phyloP scores from a whole-genome alignment of 2,329 filamentous ascomycete species.

The Diaporthe citrichinensis region DNA sequence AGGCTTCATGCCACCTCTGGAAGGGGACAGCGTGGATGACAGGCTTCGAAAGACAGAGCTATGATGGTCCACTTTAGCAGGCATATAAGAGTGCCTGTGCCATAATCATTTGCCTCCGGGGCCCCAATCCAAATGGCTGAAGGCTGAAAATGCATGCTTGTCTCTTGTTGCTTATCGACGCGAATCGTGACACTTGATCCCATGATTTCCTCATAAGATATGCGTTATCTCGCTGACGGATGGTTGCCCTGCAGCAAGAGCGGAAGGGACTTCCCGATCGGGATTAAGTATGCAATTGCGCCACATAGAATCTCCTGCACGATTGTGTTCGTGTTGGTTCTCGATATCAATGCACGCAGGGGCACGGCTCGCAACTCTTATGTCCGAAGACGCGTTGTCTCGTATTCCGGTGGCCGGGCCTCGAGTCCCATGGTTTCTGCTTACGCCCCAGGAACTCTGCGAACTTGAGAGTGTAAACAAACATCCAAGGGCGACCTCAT shows the following conservation, averaged over 20 bases:
- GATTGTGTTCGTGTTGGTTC: neutral
- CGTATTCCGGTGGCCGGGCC: conserved; percentile 4
- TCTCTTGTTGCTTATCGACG: neutral
- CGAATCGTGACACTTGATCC: neutral
- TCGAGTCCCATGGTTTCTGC: neutral
- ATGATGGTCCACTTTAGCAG: neutral
- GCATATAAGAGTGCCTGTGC: too few species aligned
- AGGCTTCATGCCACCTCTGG: conserved; percentile 32
- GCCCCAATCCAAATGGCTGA: neutral
- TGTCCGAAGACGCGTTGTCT: conserved; percentile 12
- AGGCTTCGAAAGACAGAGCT: conserved; percentile 37
- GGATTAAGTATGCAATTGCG: neutral
- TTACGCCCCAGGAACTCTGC: neutral
- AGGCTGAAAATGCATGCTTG: neutral
- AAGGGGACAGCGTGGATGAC: conserved; percentile 1
- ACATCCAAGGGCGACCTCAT: neutral
- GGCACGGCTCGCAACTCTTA: neutral
- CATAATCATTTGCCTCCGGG: too few species aligned
- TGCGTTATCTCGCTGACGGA: neutral
- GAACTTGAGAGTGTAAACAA: neutral
- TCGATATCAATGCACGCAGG: neutral
- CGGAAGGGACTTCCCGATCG: neutral
- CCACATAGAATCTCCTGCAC: neutral
- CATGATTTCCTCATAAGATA: neutral
- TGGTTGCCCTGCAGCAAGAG: neutral